Evolutionary conservation across 2,329 filamentous ascomycete genomes (phyloP).

Genomic region (Ilyonectria destructans): DNA sequence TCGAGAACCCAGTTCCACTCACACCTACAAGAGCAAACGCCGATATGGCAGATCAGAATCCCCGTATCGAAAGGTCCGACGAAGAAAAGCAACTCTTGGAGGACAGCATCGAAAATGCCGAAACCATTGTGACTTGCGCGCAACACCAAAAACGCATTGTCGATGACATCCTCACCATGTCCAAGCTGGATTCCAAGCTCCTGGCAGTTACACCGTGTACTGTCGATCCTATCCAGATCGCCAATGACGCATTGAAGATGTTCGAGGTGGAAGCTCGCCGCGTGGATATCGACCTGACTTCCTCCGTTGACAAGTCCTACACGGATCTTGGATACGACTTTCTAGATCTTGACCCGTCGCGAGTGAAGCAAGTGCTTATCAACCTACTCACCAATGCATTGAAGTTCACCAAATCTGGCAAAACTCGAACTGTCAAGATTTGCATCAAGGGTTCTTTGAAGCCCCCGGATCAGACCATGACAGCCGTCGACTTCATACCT

Average conservation of each 20-base stretch:
- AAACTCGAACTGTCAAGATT: constrained; percentile 69
- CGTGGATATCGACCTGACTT: constrained; percentile 77
- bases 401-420: constrained; percentile 82
- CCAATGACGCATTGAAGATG: constrained; percentile 81
- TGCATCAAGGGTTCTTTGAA: constrained; percentile 62
- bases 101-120: constrained; percentile 80
- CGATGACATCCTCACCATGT: constrained; percentile 82
- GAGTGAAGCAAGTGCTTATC: constrained; percentile 85
- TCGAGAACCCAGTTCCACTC: constrained; percentile 44
- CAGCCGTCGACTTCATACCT: constrained; percentile 75
- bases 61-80: constrained; percentile 45
- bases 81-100: constrained; percentile 65
- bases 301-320: constrained; percentile 76
- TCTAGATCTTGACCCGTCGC: constrained; percentile 80
- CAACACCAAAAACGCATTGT: constrained; percentile 87
- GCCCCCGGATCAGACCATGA: constrained; percentile 58
- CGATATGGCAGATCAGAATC: constrained; percentile 19
- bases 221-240: constrained; percentile 77
- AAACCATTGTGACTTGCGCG: constrained; percentile 84
- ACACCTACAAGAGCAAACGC: constrained; percentile 42
- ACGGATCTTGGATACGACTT: constrained; percentile 72
- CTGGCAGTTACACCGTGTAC: constrained; percentile 81
- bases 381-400: constrained; percentile 87
- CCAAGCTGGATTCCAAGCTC: constrained; percentile 83
- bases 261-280: constrained; percentile 83